A percentile compares a stretch with the other conserved stretches of the same genome.
phyloP scores from a whole-genome alignment of 2,329 filamentous ascomycete genomes.

The Colletotrichum noveboracense region DNA sequence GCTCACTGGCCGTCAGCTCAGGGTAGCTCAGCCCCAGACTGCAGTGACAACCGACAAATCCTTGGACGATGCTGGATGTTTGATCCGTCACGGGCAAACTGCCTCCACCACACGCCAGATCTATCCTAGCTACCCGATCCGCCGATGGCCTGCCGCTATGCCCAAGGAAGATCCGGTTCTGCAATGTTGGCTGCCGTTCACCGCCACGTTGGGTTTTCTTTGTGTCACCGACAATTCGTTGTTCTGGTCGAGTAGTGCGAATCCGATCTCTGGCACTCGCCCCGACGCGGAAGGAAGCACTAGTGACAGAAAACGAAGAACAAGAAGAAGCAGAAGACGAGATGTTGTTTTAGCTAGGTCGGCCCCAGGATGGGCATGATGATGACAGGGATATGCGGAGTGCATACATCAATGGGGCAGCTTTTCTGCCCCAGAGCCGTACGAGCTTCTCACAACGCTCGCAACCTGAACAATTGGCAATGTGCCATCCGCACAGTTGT shows the following conservation, averaged over 20 bases:
- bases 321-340: not conserved
- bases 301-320: not conserved
- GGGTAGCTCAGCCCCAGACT: not conserved
- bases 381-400: not conserved
- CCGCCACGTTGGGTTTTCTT: conserved; percentile 23
- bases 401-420: conserved; percentile 12
- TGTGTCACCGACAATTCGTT: conserved; percentile 24
- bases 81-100: conserved; percentile 8
- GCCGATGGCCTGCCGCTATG: conserved; percentile 6
- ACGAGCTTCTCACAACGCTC: not conserved
- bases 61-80: not conserved
- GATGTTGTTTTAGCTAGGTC: not conserved
- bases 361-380: not conserved
- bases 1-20: not conserved
- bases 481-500: not conserved
- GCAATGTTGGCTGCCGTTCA: conserved; percentile 21
- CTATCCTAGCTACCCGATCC: conserved; percentile 22
- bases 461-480: not conserved
- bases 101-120: conserved; percentile 14
- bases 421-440: not conserved
- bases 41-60: not conserved
- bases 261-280: not conserved
- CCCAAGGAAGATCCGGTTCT: conserved; percentile 22
- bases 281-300: not conserved
- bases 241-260: not conserved